Evolutionary conservation across 2,329 filamentous ascomycete species (phyloP), one percentile per base, ranked within the genome.

Genomic region (Apiospora rasikravindrae): DNA sequence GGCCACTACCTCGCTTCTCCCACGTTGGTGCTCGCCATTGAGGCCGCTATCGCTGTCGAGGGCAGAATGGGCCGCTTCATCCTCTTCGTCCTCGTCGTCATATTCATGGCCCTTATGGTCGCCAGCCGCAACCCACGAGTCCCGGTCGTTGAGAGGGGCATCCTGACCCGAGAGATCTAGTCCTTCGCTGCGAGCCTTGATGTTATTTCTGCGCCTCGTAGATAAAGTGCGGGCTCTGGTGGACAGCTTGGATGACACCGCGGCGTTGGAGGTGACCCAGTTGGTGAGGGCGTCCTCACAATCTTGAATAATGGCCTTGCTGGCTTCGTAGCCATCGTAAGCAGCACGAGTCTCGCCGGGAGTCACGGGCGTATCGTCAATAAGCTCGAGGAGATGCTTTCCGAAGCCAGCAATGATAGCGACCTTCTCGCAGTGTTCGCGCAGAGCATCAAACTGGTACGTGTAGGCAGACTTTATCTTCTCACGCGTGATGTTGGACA

Each of bases 401-500:
- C 96, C 96, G 83, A 94, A 99, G 73, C 96, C 95, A 53, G 96
- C 96, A 80, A 99, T 98, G 81, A 99, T 97, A 80, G 96, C 96
- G 33, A 98, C 90, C 88, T 99, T 99, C 86, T 99, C 96, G 83
- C 93, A 96, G 85, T 98, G 96, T 87, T 99, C 96, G 74, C 94
- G 94, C 76, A 99, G 91, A 61, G 96, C 96, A 81, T 99, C 96
- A 79, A 99, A 99, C 82, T 99, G 96, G 86, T 98, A 99, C 70
- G 92, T 93, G 86, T 98, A 99, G 53, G 96, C 96, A 70, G 96
- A 93, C 90, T 99, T 99, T 82, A 99, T 92, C 89, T 99, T 99
- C 86, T 99, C 96, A 79, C 96, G 96, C 37, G 97, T 99, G 81
- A 99, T 99, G 88, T 99, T 99, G 82, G 96, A 98, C 70, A 99